A percentile compares a stretch with the other conserved stretches of the same genome.
These are phyloP conservation scores for Neltuma alba DNA, from an alignment of 306 rosid genomes.

Conservation along the genomic window DNA sequence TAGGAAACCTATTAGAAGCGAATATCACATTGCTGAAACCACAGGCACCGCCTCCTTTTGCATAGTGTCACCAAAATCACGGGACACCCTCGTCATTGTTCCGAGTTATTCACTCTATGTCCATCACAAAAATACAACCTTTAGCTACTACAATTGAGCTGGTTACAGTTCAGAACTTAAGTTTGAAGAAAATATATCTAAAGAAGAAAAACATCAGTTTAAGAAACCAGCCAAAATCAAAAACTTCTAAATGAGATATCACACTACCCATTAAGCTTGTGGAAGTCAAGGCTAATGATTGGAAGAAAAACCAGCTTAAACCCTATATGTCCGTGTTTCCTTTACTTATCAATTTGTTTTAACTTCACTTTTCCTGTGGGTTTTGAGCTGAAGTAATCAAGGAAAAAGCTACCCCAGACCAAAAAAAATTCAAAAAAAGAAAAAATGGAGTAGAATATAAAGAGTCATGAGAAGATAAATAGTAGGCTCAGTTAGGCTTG, in stretches of 20 bases:
- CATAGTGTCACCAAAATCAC: slow-evolving; percentile 82
- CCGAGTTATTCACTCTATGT: slow-evolving; percentile 47
- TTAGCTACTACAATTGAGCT: slow-evolving; percentile 26
- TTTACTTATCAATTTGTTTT: neutral
- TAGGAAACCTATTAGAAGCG: slow-evolving; percentile 85
- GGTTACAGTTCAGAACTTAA: neutral
- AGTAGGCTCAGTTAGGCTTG: slow-evolving; percentile 30
- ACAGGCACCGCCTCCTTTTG: slow-evolving; percentile 76
- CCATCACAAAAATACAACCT: slow-evolving; percentile 40
- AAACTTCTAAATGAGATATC: slow-evolving; percentile 10
- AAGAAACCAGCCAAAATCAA: slow-evolving; percentile 20
- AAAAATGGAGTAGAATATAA: slow-evolving; percentile 56
- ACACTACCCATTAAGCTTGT: slow-evolving; percentile 19
- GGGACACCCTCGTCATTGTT: slow-evolving; percentile 80
- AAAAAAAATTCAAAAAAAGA: slow-evolving; percentile 4
- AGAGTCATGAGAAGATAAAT: slow-evolving; percentile 43
- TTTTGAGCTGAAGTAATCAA: slow-evolving; percentile 25
- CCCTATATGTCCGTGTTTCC: slow-evolving; percentile 37
- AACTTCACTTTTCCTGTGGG: slow-evolving; percentile 2
- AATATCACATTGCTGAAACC: slow-evolving; percentile 78
- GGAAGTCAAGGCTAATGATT: slow-evolving; percentile 37
- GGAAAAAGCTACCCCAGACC: slow-evolving; percentile 26
- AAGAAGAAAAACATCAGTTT: neutral
- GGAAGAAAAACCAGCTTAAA: slow-evolving; percentile 37
- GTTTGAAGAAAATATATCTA: neutral